Evolutionary conservation across 140 eudicot species (phyloP).

Genomic region (Bidens hawaiensis): DNA sequence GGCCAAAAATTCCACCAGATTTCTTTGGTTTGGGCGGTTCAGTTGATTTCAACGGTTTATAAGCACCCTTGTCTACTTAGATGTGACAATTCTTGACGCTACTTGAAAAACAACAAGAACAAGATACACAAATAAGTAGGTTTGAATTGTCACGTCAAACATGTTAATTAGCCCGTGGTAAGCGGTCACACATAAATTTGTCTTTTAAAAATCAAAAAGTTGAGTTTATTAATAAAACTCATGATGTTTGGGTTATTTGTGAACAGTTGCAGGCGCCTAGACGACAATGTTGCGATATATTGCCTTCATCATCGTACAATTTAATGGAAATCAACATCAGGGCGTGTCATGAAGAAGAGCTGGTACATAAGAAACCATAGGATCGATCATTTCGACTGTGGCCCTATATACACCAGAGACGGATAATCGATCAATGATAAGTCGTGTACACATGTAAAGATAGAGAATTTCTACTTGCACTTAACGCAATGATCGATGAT

Average conservation of each 20-base stretch:
- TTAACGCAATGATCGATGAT: neutral
- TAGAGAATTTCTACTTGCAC: neutral
- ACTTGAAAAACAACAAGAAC: neutral
- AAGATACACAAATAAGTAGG: neutral
- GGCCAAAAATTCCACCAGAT: neutral
- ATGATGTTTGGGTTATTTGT: neutral
- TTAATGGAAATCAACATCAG: constrained; percentile 61
- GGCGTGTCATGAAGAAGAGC: constrained; percentile 57
- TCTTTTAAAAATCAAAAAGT: neutral
- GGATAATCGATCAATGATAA: neutral
- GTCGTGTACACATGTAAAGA: constrained; percentile 2
- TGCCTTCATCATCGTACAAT: constrained; percentile 36
- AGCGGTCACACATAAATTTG: neutral
- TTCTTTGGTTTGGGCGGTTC: neutral
- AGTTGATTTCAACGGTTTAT: no score
- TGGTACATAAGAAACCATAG: constrained; percentile 39
- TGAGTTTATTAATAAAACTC: neutral
- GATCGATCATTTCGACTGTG: neutral
- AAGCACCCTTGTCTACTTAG: neutral
- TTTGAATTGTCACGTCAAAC: no score
- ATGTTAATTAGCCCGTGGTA: neutral
- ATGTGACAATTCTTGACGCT: neutral
- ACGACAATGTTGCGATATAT: constrained; percentile 75
- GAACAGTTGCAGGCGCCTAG: constrained; percentile 70
- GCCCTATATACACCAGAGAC: neutral